Conservation (phyloP, 2,329 filamentous ascomycete genomes). For the Daldinia sp. region DNA sequence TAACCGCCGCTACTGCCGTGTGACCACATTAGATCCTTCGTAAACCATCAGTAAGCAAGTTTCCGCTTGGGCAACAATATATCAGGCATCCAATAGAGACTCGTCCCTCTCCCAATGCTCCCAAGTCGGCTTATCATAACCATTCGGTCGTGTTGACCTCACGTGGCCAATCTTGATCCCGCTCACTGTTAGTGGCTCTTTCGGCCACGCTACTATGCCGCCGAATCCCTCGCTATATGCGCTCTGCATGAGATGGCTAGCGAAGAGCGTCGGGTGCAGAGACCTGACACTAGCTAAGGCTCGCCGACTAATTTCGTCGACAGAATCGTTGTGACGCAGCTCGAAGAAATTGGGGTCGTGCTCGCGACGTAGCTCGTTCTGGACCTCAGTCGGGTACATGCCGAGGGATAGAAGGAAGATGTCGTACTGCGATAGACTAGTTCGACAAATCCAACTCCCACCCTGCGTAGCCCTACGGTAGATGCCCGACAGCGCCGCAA, state of each 20-base stretch:
- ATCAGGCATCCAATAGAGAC: slow-evolving; percentile 41
- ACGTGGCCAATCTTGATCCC: slow-evolving; percentile 60
- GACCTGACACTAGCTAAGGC: slow-evolving; percentile 65
- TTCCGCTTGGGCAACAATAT: slow-evolving; percentile 12
- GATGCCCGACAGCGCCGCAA: slow-evolving; percentile 52
- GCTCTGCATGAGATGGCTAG: slow-evolving; percentile 48
- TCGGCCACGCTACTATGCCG: slow-evolving; percentile 59
- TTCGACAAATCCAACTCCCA: slow-evolving; percentile 53
- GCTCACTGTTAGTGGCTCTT: slow-evolving; percentile 59
- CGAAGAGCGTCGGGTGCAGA: slow-evolving; percentile 51
- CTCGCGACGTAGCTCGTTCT: slow-evolving; percentile 60
- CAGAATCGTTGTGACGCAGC: slow-evolving; percentile 67
- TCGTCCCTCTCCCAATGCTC: slow-evolving; percentile 62
- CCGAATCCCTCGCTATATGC: slow-evolving; percentile 52
- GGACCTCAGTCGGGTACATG: slow-evolving; percentile 60
- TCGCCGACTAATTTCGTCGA: slow-evolving; percentile 68
- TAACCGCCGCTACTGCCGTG: slow-evolving; percentile 41
- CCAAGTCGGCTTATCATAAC: slow-evolving; percentile 69
- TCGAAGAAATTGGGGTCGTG: slow-evolving; percentile 66
- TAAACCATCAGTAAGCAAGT: slow-evolving; percentile 11
- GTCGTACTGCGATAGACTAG: slow-evolving; percentile 54
- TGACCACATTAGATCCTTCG: slow-evolving; percentile 33
- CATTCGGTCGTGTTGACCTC: slow-evolving; percentile 61
- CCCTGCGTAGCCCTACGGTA: slow-evolving; percentile 51
- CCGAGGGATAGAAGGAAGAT: slow-evolving; percentile 56